Evolutionary conservation across 2,329 filamentous ascomycete species (phyloP), one percentile per base, ranked within the genome.

Genomic region (Apiospora kogelbergensis): DNA sequence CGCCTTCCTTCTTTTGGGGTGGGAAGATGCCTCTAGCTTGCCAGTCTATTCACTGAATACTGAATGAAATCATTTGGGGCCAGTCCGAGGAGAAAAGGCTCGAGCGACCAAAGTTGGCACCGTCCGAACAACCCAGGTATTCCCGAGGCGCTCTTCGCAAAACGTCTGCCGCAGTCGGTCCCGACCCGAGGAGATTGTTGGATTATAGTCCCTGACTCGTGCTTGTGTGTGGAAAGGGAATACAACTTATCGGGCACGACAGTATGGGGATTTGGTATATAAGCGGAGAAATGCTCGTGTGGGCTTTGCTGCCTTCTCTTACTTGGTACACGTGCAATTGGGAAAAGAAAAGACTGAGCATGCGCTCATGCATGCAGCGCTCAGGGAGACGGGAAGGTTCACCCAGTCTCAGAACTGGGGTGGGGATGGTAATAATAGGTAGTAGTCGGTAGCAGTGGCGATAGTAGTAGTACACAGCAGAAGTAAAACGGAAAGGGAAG

Each of bases 41-140:
- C 63, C 45, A 64, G 46, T 53, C 24, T 44, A 26, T 40, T 40
- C 48, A 26, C 57, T 67, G 53, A 30, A 68, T 65, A 63, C 37
- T 65, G 30, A 26, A 37, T 46, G 57, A 45, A 48, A 53, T 65
- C 68, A 70, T 70, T 60, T 70, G 68, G 46, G 68, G 60, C 53
- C 53, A 60, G 53, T 60, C 53, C 53, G 53, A 60, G 63, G 46
- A 63, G 46, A 46, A 37, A 46, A 37, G 41, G 44, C 63, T 57
- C 42, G 63, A 26, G 57, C 65, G 64, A 48, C 65, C 17, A 70
- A 44, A 67, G 68, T 64, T 69, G 41, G 40, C 46, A 69, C 57
- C 46, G 65, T 69, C 48, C 42, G 26, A 68, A 48, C 30, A 44
- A 46, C 20, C 24, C 48, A 60, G 26, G 68, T 44, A 22, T 40